Evolutionary conservation across 345 rosid genomes (phyloP), one percentile per base, ranked within the genome.

Genomic region (Hirschfeldia incana): DNA sequence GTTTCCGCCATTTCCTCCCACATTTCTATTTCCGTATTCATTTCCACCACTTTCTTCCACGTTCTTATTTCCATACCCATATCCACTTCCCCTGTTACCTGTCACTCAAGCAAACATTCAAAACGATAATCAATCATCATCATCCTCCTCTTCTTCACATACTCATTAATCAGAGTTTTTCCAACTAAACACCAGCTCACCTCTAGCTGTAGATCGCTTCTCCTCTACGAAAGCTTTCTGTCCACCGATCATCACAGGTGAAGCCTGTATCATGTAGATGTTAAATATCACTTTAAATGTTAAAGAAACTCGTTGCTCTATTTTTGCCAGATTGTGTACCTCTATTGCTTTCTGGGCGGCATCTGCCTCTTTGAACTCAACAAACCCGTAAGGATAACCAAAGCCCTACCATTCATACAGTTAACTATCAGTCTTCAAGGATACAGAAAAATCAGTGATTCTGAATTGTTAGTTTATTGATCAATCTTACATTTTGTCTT

Each of bases 311-410:
- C 57, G n/a, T 49, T 49, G 8, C 8, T 49, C 17, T 49, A 1
- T 49, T 1, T 49, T 49, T 29, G 57, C 61, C 1, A 26, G 65
- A 39, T 15, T 75, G 37, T 26, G n/a, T 60, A 95, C 99, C 99
- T 89, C 92, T 67, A 93, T 85, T 29, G 99, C 98, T 74, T 86
- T 89, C 72, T 87, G 92, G 51, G 89, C 96, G 10, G 97, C 89
- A 79, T 84, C 87, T 49, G 85, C 91, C 44, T 69, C 88, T 71
- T 89, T 89, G 84, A 91, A 95, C 83, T 95, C 98, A 73, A 95
- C 98, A 65, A 95, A 95, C 28, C 99, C 99, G 82, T 84, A 95
- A 79, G 87, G 84, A 73, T 0, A 79, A 26, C 78, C 74, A 69
- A 87, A 79, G 34, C 93, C 98, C 96, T 95, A 83, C 37, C 13